Evolutionary conservation across 352 stramenopile species (phyloP).

Genomic region (Phytophthora citrophthora): DNA sequence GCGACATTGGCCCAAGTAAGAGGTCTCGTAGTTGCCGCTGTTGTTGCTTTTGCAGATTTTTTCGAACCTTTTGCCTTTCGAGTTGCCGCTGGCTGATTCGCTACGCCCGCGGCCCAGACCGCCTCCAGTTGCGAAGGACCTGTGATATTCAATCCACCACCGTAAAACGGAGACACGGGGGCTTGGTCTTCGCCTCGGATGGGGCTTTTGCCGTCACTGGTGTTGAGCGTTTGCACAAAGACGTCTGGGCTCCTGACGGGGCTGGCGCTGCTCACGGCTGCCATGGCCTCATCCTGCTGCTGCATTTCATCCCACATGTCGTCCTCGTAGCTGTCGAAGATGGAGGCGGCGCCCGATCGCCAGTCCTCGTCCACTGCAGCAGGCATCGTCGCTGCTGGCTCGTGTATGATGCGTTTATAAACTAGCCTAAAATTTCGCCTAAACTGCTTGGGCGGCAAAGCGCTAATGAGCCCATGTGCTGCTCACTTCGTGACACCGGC

Average conservation of each 20-base stretch:
- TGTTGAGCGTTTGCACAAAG: slow-evolving; percentile 16
- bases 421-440: not conserved
- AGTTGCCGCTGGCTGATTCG: slow-evolving; percentile 7
- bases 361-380: slow-evolving; percentile 15
- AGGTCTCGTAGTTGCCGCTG: slow-evolving; percentile 8
- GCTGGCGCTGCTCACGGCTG: slow-evolving; percentile 15
- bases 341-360: slow-evolving; percentile 18
- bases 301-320: slow-evolving; percentile 29
- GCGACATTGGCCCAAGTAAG: slow-evolving; percentile 28
- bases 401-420: slow-evolving; percentile 18
- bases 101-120: slow-evolving; percentile 21
- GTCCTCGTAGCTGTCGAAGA: slow-evolving; percentile 28
- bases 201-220: slow-evolving; percentile 16
- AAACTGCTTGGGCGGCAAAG: slow-evolving; percentile 8
- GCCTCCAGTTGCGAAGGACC: slow-evolving; percentile 18
- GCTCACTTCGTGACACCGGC: slow-evolving; percentile 13
- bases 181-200: slow-evolving; percentile 19
- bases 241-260: slow-evolving; percentile 18
- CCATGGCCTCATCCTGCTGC: slow-evolving; percentile 11
- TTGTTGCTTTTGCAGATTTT: slow-evolving; percentile 25
- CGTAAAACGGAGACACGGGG: slow-evolving; percentile 3
- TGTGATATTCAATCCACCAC: not conserved
- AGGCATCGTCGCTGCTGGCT: slow-evolving; percentile 2
- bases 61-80: slow-evolving; percentile 15
- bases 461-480: slow-evolving; percentile 23